These are phyloP conservation scores for Aspergillus awamori DNA, from an alignment of 2,329 filamentous ascomycete species.

Conservation along the genomic window DNA sequence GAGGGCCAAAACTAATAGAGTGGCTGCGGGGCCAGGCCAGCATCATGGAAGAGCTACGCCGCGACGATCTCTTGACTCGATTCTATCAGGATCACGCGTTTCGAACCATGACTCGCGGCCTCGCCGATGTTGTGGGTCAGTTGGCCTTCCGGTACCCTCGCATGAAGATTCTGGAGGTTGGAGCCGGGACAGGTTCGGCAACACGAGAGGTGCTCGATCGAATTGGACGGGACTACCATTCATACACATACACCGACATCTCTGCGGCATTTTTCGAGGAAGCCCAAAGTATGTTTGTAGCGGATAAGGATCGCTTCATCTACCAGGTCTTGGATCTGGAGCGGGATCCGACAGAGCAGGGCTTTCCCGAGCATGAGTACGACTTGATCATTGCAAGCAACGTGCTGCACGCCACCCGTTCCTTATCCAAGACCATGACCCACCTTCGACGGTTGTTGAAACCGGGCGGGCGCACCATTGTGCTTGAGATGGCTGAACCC, in stretches of 20 bases:
- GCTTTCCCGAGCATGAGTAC: slow-evolving; percentile 33
- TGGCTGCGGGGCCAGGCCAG: slow-evolving; percentile 1
- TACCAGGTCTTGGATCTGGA: slow-evolving; percentile 38
- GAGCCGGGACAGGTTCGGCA: slow-evolving; percentile 47
- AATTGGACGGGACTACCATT: slow-evolving; percentile 31
- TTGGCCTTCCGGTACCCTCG: slow-evolving; percentile 35
- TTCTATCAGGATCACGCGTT: neutral
- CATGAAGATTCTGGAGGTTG: slow-evolving; percentile 35
- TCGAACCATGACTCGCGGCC: neutral
- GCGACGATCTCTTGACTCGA: neutral
- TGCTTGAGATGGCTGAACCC: neutral
- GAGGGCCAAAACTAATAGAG: neutral
- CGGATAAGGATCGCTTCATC: slow-evolving; percentile 5
- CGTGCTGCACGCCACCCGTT: slow-evolving; percentile 42
- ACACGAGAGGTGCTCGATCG: slow-evolving; percentile 33
- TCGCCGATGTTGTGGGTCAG: neutral
- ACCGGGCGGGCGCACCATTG: slow-evolving; percentile 11
- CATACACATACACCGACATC: slow-evolving; percentile 53
- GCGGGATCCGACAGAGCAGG: slow-evolving; percentile 33
- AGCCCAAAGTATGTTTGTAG: slow-evolving; percentile 30
- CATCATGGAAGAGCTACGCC: slow-evolving; percentile 6
- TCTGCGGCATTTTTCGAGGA: slow-evolving; percentile 45
- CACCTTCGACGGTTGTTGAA: slow-evolving; percentile 30
- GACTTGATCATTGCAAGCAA: slow-evolving; percentile 42
- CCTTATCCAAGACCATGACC: slow-evolving; percentile 29